phyloP scores from a whole-genome alignment of 2,329 filamentous ascomycete species.

The Rasamsonia emersonii region DNA sequence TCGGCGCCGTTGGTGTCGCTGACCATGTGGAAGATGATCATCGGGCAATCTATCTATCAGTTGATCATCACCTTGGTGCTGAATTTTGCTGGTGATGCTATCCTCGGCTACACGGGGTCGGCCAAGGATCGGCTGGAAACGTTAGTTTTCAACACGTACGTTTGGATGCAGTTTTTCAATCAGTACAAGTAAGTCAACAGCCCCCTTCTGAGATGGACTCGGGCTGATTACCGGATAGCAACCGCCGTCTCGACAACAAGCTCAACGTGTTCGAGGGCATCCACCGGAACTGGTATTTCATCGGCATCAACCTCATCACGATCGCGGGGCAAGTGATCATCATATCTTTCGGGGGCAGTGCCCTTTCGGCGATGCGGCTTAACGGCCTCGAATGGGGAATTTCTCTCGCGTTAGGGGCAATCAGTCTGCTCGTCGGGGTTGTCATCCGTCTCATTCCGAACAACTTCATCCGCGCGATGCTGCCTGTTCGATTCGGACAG shows the following conservation, averaged over 20 bases:
- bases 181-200: constrained; percentile 32
- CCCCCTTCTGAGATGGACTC: not conserved
- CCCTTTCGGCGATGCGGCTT: constrained; percentile 55
- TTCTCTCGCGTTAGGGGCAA: constrained; percentile 57
- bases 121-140: constrained; percentile 23
- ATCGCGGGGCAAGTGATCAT: constrained; percentile 64
- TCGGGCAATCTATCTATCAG: constrained; percentile 36
- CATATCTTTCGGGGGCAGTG: constrained; percentile 59
- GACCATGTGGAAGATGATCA: constrained; percentile 41
- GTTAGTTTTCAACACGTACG: constrained; percentile 38
- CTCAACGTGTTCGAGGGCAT: constrained; percentile 39
- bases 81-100: constrained; percentile 36
- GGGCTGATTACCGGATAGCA: constrained; percentile 12
- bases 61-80: constrained; percentile 33
- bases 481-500: constrained; percentile 35
- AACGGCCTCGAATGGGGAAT: constrained; percentile 61
- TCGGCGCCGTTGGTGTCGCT: constrained; percentile 36
- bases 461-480: constrained; percentile 44
- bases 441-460: constrained; percentile 53
- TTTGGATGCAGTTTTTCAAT: constrained; percentile 44
- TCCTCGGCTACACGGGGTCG: constrained; percentile 21
- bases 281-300: constrained; percentile 37
- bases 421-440: constrained; percentile 58
- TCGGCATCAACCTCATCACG: constrained; percentile 58
- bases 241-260: constrained; percentile 35